Evolutionary conservation across 2,329 filamentous ascomycete genomes (phyloP), one percentile per base, ranked within the genome.

Genomic region (Calonectria pseudoreteaudii): DNA sequence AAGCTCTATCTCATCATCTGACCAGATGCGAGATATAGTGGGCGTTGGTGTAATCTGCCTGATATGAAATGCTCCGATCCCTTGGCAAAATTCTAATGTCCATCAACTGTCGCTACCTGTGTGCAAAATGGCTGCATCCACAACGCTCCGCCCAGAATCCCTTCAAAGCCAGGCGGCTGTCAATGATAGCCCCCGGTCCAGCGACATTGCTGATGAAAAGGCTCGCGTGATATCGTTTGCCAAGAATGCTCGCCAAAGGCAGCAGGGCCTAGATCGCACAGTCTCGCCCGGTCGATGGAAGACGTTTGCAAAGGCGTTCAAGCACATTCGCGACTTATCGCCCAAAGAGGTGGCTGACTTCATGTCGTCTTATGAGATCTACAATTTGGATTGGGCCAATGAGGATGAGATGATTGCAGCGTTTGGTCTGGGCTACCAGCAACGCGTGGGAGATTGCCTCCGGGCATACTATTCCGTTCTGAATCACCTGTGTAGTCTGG

Each of bases 351-450:
- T 73, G 18, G 58, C 66, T 4, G 71, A 73, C 14, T 73, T 73
- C 50, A 73, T 73, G 71, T 60, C 71, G 26, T 73, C 71, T 3
- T 73, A 73, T 62, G 71, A 73, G 31, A 73, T 73, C 30, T 73
- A 73, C 50, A 73, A 64, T 16, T 66, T 73, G 5, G 71, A 73
- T 10, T 73, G 71, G 71, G 56, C 71, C 23, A 56, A 66, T 8
- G 60, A 69, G 20, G 50, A 69, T 28, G 31, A 73, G 16, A 73
- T 73, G 71, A 18, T 73, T 31, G 66, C 58, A 0, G 66, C 71
- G 3, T 60, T 73, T 18, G 71, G 71, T 3, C 50, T 47, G 31
- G 52, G 68, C 16, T 73, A 73, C 26, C 66, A 73, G n/a, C 58
- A 69, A 10, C 66, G 58, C 20, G 71, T 73, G 20, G 71, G 71